Conservation (phyloP, 306 rosid genomes). For the Vachellia pachyceras region DNA sequence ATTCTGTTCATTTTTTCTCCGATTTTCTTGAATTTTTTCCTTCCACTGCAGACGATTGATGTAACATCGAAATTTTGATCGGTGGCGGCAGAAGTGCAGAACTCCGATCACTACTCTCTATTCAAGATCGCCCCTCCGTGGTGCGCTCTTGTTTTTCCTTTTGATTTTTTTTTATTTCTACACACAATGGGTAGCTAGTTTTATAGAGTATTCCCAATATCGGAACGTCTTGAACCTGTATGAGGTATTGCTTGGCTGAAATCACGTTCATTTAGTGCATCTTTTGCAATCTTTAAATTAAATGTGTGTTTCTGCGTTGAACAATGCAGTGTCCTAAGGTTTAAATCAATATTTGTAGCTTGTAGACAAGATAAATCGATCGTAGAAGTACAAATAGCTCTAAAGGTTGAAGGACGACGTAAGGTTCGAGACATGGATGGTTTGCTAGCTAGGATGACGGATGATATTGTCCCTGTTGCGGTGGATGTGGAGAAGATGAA, state of each 20-base stretch:
- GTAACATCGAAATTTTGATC: not conserved
- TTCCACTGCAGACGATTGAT: too few relatives aligned
- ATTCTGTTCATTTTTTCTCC: not conserved
- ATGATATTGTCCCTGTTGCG: constrained; percentile 74
- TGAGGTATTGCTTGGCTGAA: not conserved
- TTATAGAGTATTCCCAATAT: constrained; percentile 20
- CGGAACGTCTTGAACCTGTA: not conserved
- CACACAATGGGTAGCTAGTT: not conserved
- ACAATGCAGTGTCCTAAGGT: not conserved
- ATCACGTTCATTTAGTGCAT: too few relatives aligned
- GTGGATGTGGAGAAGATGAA: constrained; percentile 54
- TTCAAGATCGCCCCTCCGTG: constrained; percentile 17
- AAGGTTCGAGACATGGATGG: too few relatives aligned
- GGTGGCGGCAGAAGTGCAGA: constrained; percentile 19
- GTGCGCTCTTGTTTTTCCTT: not conserved
- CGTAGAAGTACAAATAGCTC: not conserved
- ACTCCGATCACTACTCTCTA: constrained; percentile 9
- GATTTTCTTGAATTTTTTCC: not conserved
- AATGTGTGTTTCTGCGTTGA: not conserved
- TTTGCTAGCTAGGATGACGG: constrained; percentile 68
- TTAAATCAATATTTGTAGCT: not conserved
- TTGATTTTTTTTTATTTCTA: not conserved
- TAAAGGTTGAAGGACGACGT: too few relatives aligned
- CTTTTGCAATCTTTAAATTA: not conserved
- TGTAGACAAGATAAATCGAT: not conserved